Base-by-base conservation (phyloP, 176 grass and related monocot species). In the Saccharum spontaneum region DNA sequence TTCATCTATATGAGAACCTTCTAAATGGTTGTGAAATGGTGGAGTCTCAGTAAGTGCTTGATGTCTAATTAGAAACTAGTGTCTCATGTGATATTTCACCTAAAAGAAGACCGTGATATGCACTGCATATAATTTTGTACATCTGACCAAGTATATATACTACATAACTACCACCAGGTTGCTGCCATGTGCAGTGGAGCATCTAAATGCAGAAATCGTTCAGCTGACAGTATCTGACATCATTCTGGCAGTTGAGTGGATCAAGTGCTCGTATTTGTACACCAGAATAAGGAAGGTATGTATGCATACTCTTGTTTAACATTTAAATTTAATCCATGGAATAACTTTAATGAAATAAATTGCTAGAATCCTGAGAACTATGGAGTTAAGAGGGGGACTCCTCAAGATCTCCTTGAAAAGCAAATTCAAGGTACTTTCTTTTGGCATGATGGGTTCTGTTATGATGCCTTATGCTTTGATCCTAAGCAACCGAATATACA, bases 1-100 rank as follows among this genome's bases (percentile, higher is more conserved):
- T 98, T 30, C 89, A 98, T 88, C 89, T 98, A 59, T 98, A 98
- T 68, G 92, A 98, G 73, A 98, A 95, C 78, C 79, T 98, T 79
- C 82, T 98, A 79, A 92, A 89, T 87, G 95, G 96, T 82, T 92
- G 93, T 90, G 96, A 98, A 90, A 92, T 95, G 96, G 91, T 98
- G 31, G 96, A 98, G 85, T 98, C 96, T 87, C 96, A 95, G 93
- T 95, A 94, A 87, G 96, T 90, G 14, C 54, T 88, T 88, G 37
- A 90, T 84, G 31, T 84, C 50, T 67, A 79, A 55, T 49, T n/a
- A 59, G 54, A 80, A 87, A 81, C 34, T 39, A 87, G 44, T 79
- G 33, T 84, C 28, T 85, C 30, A 70, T 18, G 39, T 65, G 50
- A 87, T 84, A 75, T 75, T 74, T 83, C 61, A 78, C 43, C 70